Evolutionary conservation across 352 stramenopile genomes (phyloP).

Genomic region (Phytophthora europaea): DNA sequence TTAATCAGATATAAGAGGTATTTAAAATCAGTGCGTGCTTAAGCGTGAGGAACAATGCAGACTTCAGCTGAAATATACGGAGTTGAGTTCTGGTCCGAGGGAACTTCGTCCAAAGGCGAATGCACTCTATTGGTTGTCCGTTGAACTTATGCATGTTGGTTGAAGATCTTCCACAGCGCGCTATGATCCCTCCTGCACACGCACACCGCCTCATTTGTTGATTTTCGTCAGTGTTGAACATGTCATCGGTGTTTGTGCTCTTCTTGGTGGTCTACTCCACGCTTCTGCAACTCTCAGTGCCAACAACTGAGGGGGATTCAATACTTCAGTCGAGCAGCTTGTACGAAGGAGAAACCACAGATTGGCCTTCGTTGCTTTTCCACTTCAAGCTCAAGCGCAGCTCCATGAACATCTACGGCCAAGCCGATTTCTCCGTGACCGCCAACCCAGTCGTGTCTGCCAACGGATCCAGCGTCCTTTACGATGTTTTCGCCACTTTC

Average conservation of each 20-base stretch:
- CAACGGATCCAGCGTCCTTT: conserved; percentile 21
- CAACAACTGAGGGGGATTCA: not conserved
- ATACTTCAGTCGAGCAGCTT: not conserved
- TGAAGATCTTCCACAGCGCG: too few species aligned
- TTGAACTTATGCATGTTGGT: not conserved
- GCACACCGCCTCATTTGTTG: not conserved
- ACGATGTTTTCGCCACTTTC: conserved; percentile 27
- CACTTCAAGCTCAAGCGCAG: conserved; percentile 2
- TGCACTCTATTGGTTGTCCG: not conserved
- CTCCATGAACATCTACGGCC: conserved; percentile 1
- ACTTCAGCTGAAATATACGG: conserved; percentile 1
- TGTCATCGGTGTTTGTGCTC: not conserved
- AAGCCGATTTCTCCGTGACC: not conserved
- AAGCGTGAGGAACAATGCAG: too few species aligned
- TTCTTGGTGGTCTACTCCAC: not conserved
- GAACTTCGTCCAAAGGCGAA: too few species aligned
- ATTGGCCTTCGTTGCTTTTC: not conserved
- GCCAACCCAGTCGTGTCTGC: not conserved
- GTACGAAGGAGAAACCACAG: not conserved
- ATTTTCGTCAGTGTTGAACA: not conserved
- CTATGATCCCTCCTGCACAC: too few species aligned
- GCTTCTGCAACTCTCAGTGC: not conserved
- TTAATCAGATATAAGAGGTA: too few species aligned
- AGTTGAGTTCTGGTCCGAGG: not conserved
- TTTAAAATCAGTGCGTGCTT: too few species aligned